Evolutionary conservation across 2,329 filamentous ascomycete genomes (phyloP), one percentile per base, ranked within the genome.

Genomic region (Cladosporium austrohemisphaericum): DNA sequence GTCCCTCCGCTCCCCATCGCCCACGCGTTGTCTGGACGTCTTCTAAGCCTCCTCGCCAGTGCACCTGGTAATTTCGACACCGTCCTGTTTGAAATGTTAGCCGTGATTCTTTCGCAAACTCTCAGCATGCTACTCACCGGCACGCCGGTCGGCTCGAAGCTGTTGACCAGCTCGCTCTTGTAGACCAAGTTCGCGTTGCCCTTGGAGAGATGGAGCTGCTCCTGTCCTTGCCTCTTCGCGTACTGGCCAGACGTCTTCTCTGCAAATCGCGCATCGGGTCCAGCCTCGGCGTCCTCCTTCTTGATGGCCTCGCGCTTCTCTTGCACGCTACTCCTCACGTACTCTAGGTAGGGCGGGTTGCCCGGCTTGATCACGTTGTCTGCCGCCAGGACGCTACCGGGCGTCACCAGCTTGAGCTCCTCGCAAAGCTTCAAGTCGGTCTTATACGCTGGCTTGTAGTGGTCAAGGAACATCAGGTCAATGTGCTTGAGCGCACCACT

Each of bases 391-490:
- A 86, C 76, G 1, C 77, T 78, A 0, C 86, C 86, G 0, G 76
- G 73, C 0, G 71, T 72, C 3, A 93, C 72, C 28, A 92, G 64
- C 0, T 76, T 77, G 4, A 91, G 70, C 31, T 85, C 76, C 69
- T 93, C 88, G 62, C 84, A 88, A 0, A 90, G 75, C 68, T 89
- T 89, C 53, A 92, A 67, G 59, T 93, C 88, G 0, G 79, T 76
- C 1, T 78, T 80, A 64, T 92, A 93, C 0, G 83, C 79, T 0
- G 85, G 84, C 67, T 92, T 91, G 68, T 85, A 84, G 65, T 93
- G 88, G 60, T 93, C 88, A 28, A 93, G 70, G 65, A 93, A 92
- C 66, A 90, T 72, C 31, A 91, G 68, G 58, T 89, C 85, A 52
- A 90, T 79, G 37, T 76, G 74, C 19, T 72, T 67, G 19, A 90